Base-by-base conservation (phyloP, 176 grass and related monocot species). In the sorghum (Sorghum bicolor) region DNA sequence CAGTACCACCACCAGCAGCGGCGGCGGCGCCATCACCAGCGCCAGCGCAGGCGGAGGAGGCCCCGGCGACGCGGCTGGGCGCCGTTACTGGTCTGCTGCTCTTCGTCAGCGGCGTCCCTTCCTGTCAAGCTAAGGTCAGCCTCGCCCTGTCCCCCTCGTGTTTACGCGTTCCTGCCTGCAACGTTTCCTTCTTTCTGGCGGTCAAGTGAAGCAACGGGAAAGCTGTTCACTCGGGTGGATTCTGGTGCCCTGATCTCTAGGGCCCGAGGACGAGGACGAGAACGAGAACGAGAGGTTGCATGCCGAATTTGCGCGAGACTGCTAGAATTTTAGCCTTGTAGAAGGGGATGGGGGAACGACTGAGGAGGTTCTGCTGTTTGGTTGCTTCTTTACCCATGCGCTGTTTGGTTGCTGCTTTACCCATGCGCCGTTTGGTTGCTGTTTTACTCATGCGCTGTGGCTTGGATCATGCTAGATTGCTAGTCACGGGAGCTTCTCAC, bases 81-180 rank as follows among this genome's bases (percentile, higher is more conserved):
- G 52, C 52, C 52, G 38, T 10, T 26, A 10, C 24, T 7, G 61
- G 28, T 1, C 14, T 15, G 20, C 34, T 36, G 5, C 63, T 30
- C 39, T 13, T 24, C 78, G 29, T 32, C 78, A 31, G 31, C 62
- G 41, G 63, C 78, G 15, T 32, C 76, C 10, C 47, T 20, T 64
- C 38, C 69, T 63, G 68, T 24, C 26, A 19, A 72, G 25, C 5
- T 50, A 52, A 66, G 82, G 71, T 83, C 81, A 75, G 70, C 39
- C 33, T 50, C 70, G 29, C n/a, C 57, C 11, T 25, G 70, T 8
- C 68, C 64, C 48, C 48, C 57, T 71, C 48, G 53, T 2, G 5
- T 62, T 62, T 24, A 3, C 10, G 7, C 12, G 39, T n/a, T 38
- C 10, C 16, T 12, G 10, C 34, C 33, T 37, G n/a, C n/a, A n/a